Base-by-base conservation (phyloP, 2,329 filamentous ascomycete species). In the Metarhizium anisopliae region DNA sequence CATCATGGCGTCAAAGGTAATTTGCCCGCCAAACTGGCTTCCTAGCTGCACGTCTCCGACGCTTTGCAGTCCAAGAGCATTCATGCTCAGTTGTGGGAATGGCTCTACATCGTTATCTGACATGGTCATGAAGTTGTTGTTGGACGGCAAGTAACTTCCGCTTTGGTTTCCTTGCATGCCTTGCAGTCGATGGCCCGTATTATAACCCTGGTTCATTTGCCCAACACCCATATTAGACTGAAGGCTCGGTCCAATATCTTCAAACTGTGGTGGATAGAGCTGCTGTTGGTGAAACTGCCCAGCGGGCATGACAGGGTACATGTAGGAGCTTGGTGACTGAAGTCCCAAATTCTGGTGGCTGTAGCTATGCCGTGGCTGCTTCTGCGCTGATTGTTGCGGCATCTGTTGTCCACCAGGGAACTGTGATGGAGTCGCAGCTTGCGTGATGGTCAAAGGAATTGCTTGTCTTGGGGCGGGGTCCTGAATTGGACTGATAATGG, bases 401-500 rank as follows among this genome's bases (percentile, higher is more conserved):
- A 54, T 54, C 32, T 53, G 50, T 16, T 49, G 50, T 29, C 43
- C 57, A 1, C 56, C n/a, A 1, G 61, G 59, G 51, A 63, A 66
- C 42, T 60, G 62, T 53, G 57, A 53, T 32, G 61, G 54, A 58
- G 16, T 54, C 60, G 52, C 67, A 62, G 25, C 62, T 61, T 14
- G 61, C 16, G 51, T 59, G 8, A 47, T 25, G 7, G 66, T 62
- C n/a, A 62, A 61, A 13, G 67, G 62, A 3, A 67, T 59, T 36
- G 63, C 62, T 42, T 63, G 64, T 6, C 76, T 73, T 10, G 72
- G 73, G 7, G 77, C 75, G 2, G 73, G 75, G 49, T 84, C 81
- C 61, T 85, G 83, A 2, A 87, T 76, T 0, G 85, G 85, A 64
- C 84, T 87, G 68, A 88, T 85, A 60, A 86, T 76, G 25, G 83